Evolutionary conservation across 1,284 basidiomycete genomes (phyloP).

Genomic region (Filobasidium uniguttulatum): DNA sequence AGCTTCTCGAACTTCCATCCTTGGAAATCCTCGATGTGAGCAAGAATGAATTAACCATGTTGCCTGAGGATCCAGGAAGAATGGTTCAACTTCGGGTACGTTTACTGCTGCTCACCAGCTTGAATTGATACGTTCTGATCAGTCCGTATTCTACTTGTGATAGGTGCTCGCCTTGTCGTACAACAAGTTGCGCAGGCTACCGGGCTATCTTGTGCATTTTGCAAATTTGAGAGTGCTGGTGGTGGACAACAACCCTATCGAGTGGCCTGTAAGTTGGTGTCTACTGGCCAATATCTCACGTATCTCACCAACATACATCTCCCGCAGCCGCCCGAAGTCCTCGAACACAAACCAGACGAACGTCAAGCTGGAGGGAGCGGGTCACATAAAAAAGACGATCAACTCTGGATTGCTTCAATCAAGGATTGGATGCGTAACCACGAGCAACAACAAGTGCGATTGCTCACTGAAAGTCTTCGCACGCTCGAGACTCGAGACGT

Average conservation of each 20-base stretch:
- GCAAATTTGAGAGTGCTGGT: constrained; percentile 64
- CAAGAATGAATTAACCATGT: constrained; percentile 70
- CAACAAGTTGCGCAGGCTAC: constrained; percentile 70
- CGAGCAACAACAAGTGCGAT: constrained; percentile 15
- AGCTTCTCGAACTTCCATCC: constrained; percentile 74
- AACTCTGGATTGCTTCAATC: constrained; percentile 54
- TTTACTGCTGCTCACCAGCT: constrained; percentile 11
- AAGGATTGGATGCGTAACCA: constrained; percentile 53
- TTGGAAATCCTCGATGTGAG: constrained; percentile 91
- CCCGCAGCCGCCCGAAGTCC: constrained; percentile 25
- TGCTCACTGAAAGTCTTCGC: constrained; percentile 4
- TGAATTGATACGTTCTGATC: not conserved
- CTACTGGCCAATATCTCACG: not conserved
- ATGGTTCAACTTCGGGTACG: constrained; percentile 62
- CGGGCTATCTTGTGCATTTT: constrained; percentile 64
- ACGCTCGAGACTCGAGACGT: no score
- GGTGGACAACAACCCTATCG: constrained; percentile 77
- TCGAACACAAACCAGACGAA: constrained; percentile 21
- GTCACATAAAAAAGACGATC: not conserved
- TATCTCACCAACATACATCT: not conserved
- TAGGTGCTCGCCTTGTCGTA: constrained; percentile 75
- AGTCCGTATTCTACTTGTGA: not conserved
- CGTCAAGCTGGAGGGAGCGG: constrained; percentile 12
- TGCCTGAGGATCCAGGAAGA: constrained; percentile 68
- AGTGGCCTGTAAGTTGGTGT: constrained; percentile 55